phyloP scores from a whole-genome alignment of 2,329 filamentous ascomycete genomes.

The Xylariaceae sp. region DNA sequence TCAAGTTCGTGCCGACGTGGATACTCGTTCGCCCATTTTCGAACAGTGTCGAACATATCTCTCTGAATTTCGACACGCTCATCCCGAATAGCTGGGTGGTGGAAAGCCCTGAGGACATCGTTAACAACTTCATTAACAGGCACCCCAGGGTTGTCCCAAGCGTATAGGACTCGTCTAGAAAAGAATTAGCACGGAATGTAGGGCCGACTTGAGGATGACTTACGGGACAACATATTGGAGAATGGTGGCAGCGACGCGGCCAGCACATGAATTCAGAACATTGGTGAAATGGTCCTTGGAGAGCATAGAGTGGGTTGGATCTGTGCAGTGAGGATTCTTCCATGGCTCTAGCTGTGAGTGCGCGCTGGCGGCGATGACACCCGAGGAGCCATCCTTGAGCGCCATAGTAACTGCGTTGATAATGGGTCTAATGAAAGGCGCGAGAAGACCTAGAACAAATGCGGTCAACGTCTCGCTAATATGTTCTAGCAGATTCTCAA shows the following conservation, averaged over 20 bases:
- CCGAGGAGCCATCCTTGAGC: constrained; percentile 84
- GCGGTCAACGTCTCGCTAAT: constrained; percentile 92
- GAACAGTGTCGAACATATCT: constrained; percentile 87
- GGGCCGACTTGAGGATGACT: constrained; percentile 40
- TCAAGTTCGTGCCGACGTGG: constrained; percentile 73
- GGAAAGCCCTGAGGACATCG: constrained; percentile 83
- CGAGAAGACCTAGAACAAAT: constrained; percentile 88
- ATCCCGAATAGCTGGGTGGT: constrained; percentile 85
- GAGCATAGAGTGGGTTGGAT: constrained; percentile 83
- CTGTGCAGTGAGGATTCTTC: constrained; percentile 75
- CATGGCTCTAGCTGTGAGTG: constrained; percentile 81
- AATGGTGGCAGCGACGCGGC: constrained; percentile 74
- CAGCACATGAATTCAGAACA: constrained; percentile 77
- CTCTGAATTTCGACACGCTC: constrained; percentile 79
- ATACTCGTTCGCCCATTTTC: constrained; percentile 77
- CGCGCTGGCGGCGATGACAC: constrained; percentile 70
- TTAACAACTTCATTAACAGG: constrained; percentile 82
- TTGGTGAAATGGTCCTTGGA: constrained; percentile 88
- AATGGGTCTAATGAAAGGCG: constrained; percentile 90
- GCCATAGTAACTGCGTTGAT: constrained; percentile 85
- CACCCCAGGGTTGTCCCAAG: constrained; percentile 88
- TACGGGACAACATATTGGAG: constrained; percentile 86
- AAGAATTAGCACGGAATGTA: constrained; percentile 30
- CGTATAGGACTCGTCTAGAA: constrained; percentile 77
- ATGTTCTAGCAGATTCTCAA: constrained; percentile 89